phyloP scores from a whole-genome alignment of 2,329 filamentous ascomycete genomes.

The Curvularia eragrostidis region DNA sequence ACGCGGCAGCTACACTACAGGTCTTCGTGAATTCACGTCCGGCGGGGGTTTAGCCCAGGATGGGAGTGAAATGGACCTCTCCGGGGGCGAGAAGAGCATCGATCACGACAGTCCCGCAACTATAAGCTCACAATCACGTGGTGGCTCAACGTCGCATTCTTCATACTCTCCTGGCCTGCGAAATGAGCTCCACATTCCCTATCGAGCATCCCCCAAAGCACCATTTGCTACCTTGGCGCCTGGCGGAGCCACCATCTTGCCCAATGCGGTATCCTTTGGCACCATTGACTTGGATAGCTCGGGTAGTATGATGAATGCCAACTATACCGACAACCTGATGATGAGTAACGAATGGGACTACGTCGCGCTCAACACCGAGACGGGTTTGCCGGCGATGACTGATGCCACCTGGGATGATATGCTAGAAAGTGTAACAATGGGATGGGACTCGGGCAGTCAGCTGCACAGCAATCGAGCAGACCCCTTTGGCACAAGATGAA shows the following conservation, averaged over 20 bases:
- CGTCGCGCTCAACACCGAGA: slow-evolving; percentile 25
- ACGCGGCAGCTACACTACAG: slow-evolving; percentile 3
- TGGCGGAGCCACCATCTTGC: slow-evolving; percentile 10
- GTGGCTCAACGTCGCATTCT: slow-evolving; percentile 45
- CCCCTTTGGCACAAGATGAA: slow-evolving; percentile 9
- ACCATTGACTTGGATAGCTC: slow-evolving; percentile 16
- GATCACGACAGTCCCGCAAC: slow-evolving; percentile 47
- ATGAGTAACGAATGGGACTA: slow-evolving; percentile 46
- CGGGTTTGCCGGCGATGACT: slow-evolving; percentile 43
- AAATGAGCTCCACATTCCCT: slow-evolving; percentile 36
- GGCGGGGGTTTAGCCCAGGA: slow-evolving; percentile 28
- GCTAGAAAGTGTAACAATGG: slow-evolving; percentile 47
- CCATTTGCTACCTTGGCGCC: slow-evolving; percentile 4
- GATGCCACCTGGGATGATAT: slow-evolving; percentile 47
- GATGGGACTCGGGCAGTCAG: slow-evolving; percentile 38
- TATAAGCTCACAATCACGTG: slow-evolving; percentile 40
- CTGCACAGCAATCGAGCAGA: slow-evolving; percentile 14
- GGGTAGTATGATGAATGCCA: slow-evolving; percentile 17
- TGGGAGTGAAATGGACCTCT: slow-evolving; percentile 47
- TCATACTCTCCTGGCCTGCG: slow-evolving; percentile 44
- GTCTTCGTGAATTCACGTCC: slow-evolving; percentile 11
- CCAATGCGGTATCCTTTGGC: slow-evolving; percentile 7
- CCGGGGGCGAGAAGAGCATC: slow-evolving; percentile 31
- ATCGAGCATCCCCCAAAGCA: slow-evolving; percentile 38
- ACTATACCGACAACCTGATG: slow-evolving; percentile 30